Conservation (phyloP, 139 green algal species). For the Tetratostichococcus sp. region DNA sequence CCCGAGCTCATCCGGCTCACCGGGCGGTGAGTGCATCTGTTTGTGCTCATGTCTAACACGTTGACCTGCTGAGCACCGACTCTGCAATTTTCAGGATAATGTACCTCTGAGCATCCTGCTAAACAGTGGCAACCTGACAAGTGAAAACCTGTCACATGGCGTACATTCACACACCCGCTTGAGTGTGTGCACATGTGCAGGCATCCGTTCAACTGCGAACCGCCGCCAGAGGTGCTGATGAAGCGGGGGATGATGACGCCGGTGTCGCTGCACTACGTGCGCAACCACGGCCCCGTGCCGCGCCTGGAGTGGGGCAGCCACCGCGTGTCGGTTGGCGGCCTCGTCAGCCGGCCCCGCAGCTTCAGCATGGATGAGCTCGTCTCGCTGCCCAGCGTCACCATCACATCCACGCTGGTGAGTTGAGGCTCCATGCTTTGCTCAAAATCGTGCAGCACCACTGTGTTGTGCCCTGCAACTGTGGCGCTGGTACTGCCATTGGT, state of each 20-base stretch:
- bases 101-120: no score
- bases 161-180: background rate
- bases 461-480: no score
- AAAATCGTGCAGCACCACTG: no score
- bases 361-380: constrained; percentile 92
- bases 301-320: constrained; percentile 45
- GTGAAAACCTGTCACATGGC: background rate
- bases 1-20: constrained; percentile 86
- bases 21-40: constrained; percentile 30
- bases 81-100: no score
- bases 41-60: no score
- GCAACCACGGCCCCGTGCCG: constrained; percentile 90
- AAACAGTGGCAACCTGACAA: no score
- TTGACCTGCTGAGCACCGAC: no score
- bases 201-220: constrained; percentile 97
- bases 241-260: constrained; percentile 80
- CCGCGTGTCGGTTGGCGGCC: constrained; percentile 68
- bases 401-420: constrained; percentile 57
- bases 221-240: constrained; percentile 74
- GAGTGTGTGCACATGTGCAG: no score
- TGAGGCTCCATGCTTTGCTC: no score
- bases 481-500: no score
- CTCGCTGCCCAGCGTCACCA: constrained; percentile 69
- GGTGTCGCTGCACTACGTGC: constrained; percentile 72
- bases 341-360: constrained; percentile 61